Base-by-base conservation (phyloP, 2,329 filamentous ascomycete species). In the Byssothecium circinans region DNA sequence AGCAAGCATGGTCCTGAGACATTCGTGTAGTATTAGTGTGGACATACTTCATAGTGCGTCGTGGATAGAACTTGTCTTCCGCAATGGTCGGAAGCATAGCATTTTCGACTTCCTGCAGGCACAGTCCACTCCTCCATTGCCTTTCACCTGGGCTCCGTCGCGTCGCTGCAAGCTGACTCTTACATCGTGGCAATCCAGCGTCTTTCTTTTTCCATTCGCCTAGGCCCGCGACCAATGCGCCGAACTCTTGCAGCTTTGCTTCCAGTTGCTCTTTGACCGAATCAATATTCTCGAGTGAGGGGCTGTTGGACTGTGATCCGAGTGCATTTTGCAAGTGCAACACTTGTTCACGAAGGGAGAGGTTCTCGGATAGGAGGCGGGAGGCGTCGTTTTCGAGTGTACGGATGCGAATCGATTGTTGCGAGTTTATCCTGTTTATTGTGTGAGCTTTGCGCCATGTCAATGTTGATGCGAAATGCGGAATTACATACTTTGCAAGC, bases 351-450 rank as follows among this genome's bases (percentile, higher is more conserved):
- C 85, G 82, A 12, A 94, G 78, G 44, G 84, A 79, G 45, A 92
- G 79, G 64, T 94, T 94, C 58, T 94, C 88, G n/a, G 86, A 84
- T 19, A 91, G 77, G 54, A 91, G 80, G 40, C 84, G 83, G 33
- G 86, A 84, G 53, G 83, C 85, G 69, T 95, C 88, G 64, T 85
- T 83, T 64, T 92, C 88, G 49, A 94, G 79, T 54, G 79, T 82
- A 50, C 88, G 84, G 60, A 94, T 91, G 56, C 86, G 85, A 25
- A 89, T 78, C 25, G 87, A 88, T 68, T 91, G 87, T 41, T 81
- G 80, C 19, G 88, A 89, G 73, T 95, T 94, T 61, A 81, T 83
- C 67, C 85, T 84, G 53, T 37, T 20, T 22, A n/a, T 20, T 15
- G 30, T 22, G 41, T 63, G 33, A 64, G 53, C 33, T 34, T 12